Base-by-base conservation (phyloP, 2,329 filamentous ascomycete genomes). In the Colletotrichum phormii region DNA sequence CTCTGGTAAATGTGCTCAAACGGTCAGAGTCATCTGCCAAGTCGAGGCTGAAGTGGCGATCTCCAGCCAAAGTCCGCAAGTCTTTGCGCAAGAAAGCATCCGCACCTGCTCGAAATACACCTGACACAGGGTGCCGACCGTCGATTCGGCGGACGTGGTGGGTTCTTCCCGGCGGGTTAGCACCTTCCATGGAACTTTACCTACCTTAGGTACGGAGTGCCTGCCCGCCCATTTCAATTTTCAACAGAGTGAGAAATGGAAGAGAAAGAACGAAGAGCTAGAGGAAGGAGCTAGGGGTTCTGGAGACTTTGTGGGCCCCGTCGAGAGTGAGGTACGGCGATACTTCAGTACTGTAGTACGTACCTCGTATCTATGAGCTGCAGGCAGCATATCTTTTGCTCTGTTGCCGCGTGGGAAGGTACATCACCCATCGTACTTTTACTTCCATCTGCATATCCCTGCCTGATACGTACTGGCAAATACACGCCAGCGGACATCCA, bases 251-350 rank as follows among this genome's bases (percentile, higher is more conserved):
- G 5, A 42, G 37, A 42, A 2, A 29, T 29, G 31, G 33, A 42
- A 55, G 61, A 53, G 31, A 18, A 31, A 12, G 22, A 12, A 13
- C 42, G 8, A 4, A 61, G 49, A 2, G 53, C 18, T 37, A n/a
- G 22, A 15, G 51, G 24, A 42, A 42, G 18, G 33, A 35, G 64
- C 64, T 72, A 72, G 69, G 64, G 58, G 64, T 68, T 72, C 69
- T 67, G 69, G 64, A 22, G 18, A 68, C 58, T 68, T 67, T 54
- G 53, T 72, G 59, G 64, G 58, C 24, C 69, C 64, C 64, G 53
- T 54, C 15, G 64, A 12, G 61, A 37, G 35, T 7, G 15, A n/a
- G 42, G 37, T 4, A 18, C 37, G 5, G 37, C 37, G 15, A 29
- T 26, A 35, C 8, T 11, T 7, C 11, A 12, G 49, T 26, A 35